Evolutionary conservation across 805 yeast genomes (phyloP).

Genomic region (Yamadazyma philogaea): DNA sequence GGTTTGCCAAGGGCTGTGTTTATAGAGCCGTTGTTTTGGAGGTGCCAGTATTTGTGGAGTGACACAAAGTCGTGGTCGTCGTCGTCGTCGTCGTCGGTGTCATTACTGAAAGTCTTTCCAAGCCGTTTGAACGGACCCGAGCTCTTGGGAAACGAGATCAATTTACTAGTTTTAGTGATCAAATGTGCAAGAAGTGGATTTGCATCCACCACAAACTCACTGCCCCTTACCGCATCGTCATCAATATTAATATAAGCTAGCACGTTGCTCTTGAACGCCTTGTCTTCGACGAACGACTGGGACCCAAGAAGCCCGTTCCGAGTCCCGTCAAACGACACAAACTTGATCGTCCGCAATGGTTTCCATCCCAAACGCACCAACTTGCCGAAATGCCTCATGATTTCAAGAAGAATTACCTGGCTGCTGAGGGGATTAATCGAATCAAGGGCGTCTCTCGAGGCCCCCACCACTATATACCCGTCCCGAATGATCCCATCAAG

Average conservation of each 20-base stretch:
- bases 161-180: slow-evolving; percentile 25
- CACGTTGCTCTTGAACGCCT: slow-evolving; percentile 12
- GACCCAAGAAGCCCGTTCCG: slow-evolving; percentile 34
- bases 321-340: slow-evolving; percentile 42
- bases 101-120: no score
- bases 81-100: slow-evolving; percentile 6
- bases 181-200: slow-evolving; percentile 36
- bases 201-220: slow-evolving; percentile 31
- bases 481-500: slow-evolving; percentile 38
- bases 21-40: slow-evolving; percentile 30
- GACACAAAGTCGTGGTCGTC: slow-evolving; percentile 20
- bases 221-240: slow-evolving; percentile 37
- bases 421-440: slow-evolving; percentile 35
- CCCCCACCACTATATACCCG: slow-evolving; percentile 40
- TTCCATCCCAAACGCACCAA: slow-evolving; percentile 38
- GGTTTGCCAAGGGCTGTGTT: slow-evolving; percentile 29
- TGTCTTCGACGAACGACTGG: slow-evolving; percentile 20
- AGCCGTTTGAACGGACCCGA: slow-evolving; percentile 20
- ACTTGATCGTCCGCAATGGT: slow-evolving; percentile 38
- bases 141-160: slow-evolving; percentile 30
- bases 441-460: slow-evolving; percentile 37
- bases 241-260: slow-evolving; percentile 39
- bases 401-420: slow-evolving; percentile 39
- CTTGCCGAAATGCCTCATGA: slow-evolving; percentile 32
- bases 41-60: slow-evolving; percentile 32